Base-by-base conservation (phyloP, 306 rosid species). In the Castanea crenata region DNA sequence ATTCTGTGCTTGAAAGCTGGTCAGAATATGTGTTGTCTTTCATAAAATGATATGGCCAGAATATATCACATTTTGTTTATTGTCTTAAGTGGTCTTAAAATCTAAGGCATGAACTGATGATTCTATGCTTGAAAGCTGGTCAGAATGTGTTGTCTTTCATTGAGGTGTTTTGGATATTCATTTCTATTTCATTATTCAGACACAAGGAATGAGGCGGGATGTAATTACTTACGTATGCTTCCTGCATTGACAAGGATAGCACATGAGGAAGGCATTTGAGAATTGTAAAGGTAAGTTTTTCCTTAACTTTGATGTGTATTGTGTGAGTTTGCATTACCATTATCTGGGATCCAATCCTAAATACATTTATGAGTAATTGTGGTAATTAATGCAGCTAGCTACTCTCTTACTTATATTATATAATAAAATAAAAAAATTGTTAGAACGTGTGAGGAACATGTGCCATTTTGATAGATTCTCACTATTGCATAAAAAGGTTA, bases 191-290 rank as follows among this genome's bases (percentile, higher is more conserved):
- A 46, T 76, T 21, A 13, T 52, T 65, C 75, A 92, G 99, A 95
- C 98, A 16, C 97, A 95, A 85, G 98, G 95, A 86, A 90, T 95
- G 98, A 91, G 97, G 87, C 78, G 88, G 59, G 90, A 74, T 77
- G 92, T 95, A 79, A 77, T 95, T 78, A 98, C 97, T 56, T 95
- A 95, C 92, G 90, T 55, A 76, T 95, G 86, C 85, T 88, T 79
- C 91, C 98, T 68, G 99, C 97, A 80, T 88, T 95, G 84, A 79
- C 73, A 51, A 95, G 98, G 89, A 92, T 95, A 75, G 77, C 86
- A 67, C 44, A 38, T 38, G 10, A 38, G 44, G 44, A 38, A 38
- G 44, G 44, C 44, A 0, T 38, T 0, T 10, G 44, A 38, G 44
- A 6, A 38, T 1, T 38, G 44, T 2, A 38, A 6, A 38, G 44